Evolutionary conservation across 257 asterid genomes (phyloP), one percentile per base, ranked within the genome.

Genomic region (Lycium ferocissimum): DNA sequence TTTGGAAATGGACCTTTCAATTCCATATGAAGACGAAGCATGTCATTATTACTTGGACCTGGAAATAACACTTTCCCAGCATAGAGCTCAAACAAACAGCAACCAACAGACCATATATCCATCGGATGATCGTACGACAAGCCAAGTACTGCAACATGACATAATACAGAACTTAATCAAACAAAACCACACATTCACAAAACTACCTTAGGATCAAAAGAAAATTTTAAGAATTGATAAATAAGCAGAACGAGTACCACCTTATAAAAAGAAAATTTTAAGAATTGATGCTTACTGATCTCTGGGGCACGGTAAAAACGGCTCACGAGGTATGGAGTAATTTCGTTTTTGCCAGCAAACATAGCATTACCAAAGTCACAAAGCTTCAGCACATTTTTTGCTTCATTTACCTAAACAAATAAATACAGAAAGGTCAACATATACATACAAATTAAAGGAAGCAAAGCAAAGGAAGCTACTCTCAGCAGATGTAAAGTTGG

Each of bases 251-350:
- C n/a, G n/a, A n/a, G n/a, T n/a, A n/a, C n/a, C n/a, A n/a, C n/a
- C n/a, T n/a, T n/a, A 11, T 14, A 59, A 63, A 58, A 75, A 26
- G 10, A 15, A 80, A 17, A 67, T 54, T 33, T 20, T 13, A 69
- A 79, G 70, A 33, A 70, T 14, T 10, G 47, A 59, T 37, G 86
- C 99, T 91, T 90, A 97, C 99, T 97, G 87, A 97, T 95, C 92
- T 95, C 99, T 58, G 99, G 98, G 70, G 99, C 94, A n/a, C 99
- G 98, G 85, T 97, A 97, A 86, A 97, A 97, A 80, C 99, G 98
- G 93, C 99, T 95, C 66, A 97, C 99, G 72, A 97, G 99, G 85
- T 95, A 97, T 33, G 99, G 99, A 82, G 99, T 95, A 83, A 97
- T 90, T 90, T 95, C 99, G 87, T 97, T 97, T 93, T 92, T 95